phyloP scores from a whole-genome alignment of 2,329 filamentous ascomycete genomes.

The Venturia nashicola region DNA sequence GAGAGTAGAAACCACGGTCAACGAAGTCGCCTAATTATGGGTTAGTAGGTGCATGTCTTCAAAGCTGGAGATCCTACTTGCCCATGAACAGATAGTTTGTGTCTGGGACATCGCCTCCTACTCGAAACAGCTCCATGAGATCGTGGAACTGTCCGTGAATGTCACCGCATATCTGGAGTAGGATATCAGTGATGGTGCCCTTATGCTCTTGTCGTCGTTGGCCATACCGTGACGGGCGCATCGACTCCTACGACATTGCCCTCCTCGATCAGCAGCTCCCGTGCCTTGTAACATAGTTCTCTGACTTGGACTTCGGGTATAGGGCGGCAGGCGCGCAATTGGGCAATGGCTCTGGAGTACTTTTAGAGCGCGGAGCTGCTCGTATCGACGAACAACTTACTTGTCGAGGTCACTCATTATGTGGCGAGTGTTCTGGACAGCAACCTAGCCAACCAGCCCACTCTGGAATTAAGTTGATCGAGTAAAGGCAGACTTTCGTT shows the following conservation, averaged over 20 bases:
- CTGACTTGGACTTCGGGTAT: constrained; percentile 93
- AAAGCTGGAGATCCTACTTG: constrained; percentile 24
- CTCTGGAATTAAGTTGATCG: neutral
- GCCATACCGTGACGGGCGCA: constrained; percentile 74
- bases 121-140: constrained; percentile 89
- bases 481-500: neutral
- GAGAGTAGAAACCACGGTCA: constrained; percentile 93
- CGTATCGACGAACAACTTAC: constrained; percentile 36
- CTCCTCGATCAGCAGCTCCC: constrained; percentile 93
- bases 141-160: constrained; percentile 97
- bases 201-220: neutral
- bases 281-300: constrained; percentile 92
- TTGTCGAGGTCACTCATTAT: constrained; percentile 87
- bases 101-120: constrained; percentile 86
- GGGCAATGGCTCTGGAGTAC: constrained; percentile 70
- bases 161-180: constrained; percentile 71
- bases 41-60: constrained; percentile 5
- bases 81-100: constrained; percentile 98
- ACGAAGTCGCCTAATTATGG: constrained; percentile 72
- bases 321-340: constrained; percentile 87
- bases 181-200: neutral
- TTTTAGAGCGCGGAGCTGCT: neutral
- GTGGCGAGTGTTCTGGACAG: neutral
- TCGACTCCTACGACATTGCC: constrained; percentile 93
- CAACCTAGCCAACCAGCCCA: neutral